phyloP scores from a whole-genome alignment of 495 filamentous ascomycete genomes.

The Cercophora sp. region DNA sequence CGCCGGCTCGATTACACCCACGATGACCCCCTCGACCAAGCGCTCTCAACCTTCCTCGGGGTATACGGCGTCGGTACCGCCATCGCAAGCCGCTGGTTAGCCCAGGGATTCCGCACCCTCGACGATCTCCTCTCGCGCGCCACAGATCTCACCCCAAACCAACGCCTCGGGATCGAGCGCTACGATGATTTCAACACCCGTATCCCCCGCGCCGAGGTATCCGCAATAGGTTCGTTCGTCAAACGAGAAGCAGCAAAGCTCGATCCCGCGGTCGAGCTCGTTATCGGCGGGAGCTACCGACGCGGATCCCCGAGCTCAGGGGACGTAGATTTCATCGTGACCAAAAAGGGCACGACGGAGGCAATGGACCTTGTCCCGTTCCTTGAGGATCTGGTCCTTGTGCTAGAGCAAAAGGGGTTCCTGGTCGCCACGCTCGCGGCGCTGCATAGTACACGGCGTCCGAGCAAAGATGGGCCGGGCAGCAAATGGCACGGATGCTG shows the following conservation, averaged over 20 bases:
- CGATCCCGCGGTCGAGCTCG: slow-evolving; percentile 59
- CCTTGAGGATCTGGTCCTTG: slow-evolving; percentile 60
- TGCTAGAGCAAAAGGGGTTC: slow-evolving; percentile 59
- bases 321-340: slow-evolving; percentile 86
- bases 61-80: slow-evolving; percentile 76
- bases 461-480: slow-evolving; percentile 29
- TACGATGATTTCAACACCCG: slow-evolving; percentile 79
- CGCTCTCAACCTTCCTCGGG: slow-evolving; percentile 64
- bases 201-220: slow-evolving; percentile 77
- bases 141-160: slow-evolving; percentile 65
- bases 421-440: slow-evolving; percentile 45
- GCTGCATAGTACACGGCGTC: slow-evolving; percentile 22
- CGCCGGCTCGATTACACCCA: slow-evolving; percentile 65
- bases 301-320: slow-evolving; percentile 69
- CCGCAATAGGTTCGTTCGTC: slow-evolving; percentile 65
- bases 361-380: slow-evolving; percentile 60
- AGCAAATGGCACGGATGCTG: slow-evolving; percentile 92
- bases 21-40: slow-evolving; percentile 58
- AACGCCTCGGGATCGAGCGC: slow-evolving; percentile 73
- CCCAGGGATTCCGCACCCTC: slow-evolving; percentile 70
- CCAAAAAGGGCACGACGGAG: slow-evolving; percentile 57
- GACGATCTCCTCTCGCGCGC: slow-evolving; percentile 59
- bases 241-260: slow-evolving; percentile 55
- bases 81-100: slow-evolving; percentile 73
- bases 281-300: slow-evolving; percentile 81